These are phyloP conservation scores for Lipomyces lipofer DNA, from an alignment of 805 yeast species.

Conservation along the genomic window DNA sequence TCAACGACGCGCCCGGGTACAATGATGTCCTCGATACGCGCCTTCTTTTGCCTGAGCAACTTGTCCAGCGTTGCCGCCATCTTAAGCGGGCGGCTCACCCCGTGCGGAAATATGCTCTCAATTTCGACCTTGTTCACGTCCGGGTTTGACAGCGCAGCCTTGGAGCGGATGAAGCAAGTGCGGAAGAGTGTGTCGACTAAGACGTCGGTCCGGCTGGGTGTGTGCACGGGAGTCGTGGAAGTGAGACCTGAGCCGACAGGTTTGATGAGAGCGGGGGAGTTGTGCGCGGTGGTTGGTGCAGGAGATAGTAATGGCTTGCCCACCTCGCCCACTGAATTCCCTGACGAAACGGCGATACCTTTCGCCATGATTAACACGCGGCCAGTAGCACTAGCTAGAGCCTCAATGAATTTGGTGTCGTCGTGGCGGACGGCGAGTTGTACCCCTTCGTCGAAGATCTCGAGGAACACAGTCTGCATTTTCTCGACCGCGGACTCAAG, in stretches of 20 bases:
- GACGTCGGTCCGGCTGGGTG: slow-evolving; percentile 3
- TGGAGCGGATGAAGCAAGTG: slow-evolving; percentile 6
- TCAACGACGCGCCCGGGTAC: not conserved
- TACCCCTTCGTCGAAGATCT: slow-evolving; percentile 10
- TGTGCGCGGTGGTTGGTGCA: not conserved
- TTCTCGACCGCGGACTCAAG: slow-evolving; percentile 8
- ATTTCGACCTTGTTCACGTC: not conserved
- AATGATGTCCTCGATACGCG: too few species aligned
- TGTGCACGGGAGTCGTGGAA: not conserved
- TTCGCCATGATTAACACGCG: slow-evolving; percentile 3
- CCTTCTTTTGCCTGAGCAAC: not conserved
- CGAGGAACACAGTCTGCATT: slow-evolving; percentile 11
- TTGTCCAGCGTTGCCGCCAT: not conserved
- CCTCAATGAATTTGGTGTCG: not conserved
- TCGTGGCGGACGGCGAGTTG: slow-evolving; percentile 4
- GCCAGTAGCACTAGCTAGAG: slow-evolving; percentile 7
- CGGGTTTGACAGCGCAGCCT: not conserved
- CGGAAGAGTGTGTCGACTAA: slow-evolving; percentile 8
- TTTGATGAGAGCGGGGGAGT: not conserved
- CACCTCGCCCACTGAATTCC: not conserved
- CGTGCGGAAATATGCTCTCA: slow-evolving; percentile 5
- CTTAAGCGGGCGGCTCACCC: slow-evolving; percentile 3
- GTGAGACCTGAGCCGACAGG: not conserved
- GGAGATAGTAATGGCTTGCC: not conserved
- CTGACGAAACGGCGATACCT: not conserved